Percentiles rank a stretch among this genome's conserved stretches.
These are phyloP conservation scores for Candida maesae DNA, from an alignment of 805 yeast species.

Conservation along the genomic window DNA sequence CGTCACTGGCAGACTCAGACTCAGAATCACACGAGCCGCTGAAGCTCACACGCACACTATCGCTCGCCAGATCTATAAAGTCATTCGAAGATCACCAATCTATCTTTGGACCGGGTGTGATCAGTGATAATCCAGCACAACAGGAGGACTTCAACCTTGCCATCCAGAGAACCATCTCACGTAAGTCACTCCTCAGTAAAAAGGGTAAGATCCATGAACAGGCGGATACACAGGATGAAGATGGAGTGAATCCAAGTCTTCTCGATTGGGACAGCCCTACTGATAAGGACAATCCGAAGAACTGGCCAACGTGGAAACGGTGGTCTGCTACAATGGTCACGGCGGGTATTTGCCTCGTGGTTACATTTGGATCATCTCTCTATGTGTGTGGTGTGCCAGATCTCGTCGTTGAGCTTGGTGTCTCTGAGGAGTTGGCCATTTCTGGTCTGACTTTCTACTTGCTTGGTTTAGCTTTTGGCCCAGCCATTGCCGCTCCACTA, in stretches of 20 bases:
- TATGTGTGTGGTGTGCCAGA: slow-evolving; percentile 64
- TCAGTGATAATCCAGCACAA: slow-evolving; percentile 8
- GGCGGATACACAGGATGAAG: slow-evolving; percentile 15
- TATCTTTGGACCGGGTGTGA: slow-evolving; percentile 21
- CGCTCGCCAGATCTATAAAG: slow-evolving; percentile 13
- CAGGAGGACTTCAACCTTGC: slow-evolving; percentile 24
- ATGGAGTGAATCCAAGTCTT: slow-evolving; percentile 35
- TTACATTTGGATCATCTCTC: slow-evolving; percentile 72
- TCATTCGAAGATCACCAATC: slow-evolving; percentile 16
- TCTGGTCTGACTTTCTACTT: slow-evolving; percentile 69
- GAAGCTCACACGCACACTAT: slow-evolving; percentile 8
- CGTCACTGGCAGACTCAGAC: not conserved
- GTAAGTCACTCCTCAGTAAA: slow-evolving; percentile 19
- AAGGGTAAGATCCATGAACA: slow-evolving; percentile 1
- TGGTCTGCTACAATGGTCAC: slow-evolving; percentile 65
- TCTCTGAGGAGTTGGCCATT: slow-evolving; percentile 56
- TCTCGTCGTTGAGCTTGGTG: slow-evolving; percentile 43
- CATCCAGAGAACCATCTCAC: slow-evolving; percentile 23
- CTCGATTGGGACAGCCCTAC: slow-evolving; percentile 60
- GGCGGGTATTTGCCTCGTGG: slow-evolving; percentile 62
- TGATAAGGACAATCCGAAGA: slow-evolving; percentile 62
- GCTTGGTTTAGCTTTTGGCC: slow-evolving; percentile 69
- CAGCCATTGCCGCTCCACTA: slow-evolving; percentile 67
- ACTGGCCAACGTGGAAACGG: slow-evolving; percentile 62
- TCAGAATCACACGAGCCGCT: slow-evolving; percentile 1